phyloP scores from a whole-genome alignment of 345 rosid genomes.

The Zanthoxylum bungeanum region DNA sequence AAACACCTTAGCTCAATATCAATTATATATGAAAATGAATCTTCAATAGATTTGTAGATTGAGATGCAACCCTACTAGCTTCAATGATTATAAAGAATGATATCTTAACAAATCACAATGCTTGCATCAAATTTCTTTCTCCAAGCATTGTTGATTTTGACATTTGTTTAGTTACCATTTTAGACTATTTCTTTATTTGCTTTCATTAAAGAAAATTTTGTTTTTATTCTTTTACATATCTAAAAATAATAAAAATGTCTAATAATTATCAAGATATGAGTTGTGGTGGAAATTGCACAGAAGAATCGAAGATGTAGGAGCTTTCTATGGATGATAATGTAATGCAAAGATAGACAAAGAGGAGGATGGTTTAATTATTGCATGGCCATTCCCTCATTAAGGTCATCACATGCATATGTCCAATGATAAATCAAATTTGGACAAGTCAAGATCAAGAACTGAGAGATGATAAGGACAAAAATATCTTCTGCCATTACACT shows the following conservation, averaged over 20 bases:
- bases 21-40: neutral
- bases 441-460: neutral
- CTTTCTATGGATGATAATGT: neutral
- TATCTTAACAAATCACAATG: constrained; percentile 13
- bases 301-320: neutral
- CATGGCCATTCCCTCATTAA: constrained; percentile 4
- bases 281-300: neutral
- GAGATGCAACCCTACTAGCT: constrained; percentile 2
- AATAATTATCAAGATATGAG: neutral
- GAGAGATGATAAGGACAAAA: neutral
- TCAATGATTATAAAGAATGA: constrained; percentile 16
- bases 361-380: constrained; percentile 13
- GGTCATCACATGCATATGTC: constrained; percentile 32
- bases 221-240: neutral
- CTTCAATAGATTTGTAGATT: neutral
- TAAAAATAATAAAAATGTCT: neutral
- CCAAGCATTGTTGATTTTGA: neutral
- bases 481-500: neutral
- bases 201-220: neutral
- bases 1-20: too few species aligned
- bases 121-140: neutral
- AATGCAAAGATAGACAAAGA: constrained; percentile 9
- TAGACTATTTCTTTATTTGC: neutral
- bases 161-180: neutral
- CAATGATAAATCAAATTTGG: neutral